Conservation (phyloP, 2,329 filamentous ascomycete genomes). For the Pseudocercospora vitis region DNA sequence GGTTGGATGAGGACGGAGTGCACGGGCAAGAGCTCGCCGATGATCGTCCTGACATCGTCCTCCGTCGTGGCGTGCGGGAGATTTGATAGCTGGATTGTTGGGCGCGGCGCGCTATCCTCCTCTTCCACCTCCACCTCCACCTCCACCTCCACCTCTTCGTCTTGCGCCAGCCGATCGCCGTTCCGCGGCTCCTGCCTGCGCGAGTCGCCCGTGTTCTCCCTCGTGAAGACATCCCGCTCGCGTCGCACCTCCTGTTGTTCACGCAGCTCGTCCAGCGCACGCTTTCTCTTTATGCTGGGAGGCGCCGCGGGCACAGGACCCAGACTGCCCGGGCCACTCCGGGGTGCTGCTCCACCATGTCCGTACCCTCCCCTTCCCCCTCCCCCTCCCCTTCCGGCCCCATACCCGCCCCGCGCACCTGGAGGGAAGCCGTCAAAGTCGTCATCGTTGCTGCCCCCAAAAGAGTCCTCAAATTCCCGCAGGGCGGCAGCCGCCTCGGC, state of each 20-base stretch:
- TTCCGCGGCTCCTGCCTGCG: constrained; percentile 24
- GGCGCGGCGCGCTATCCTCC: constrained; percentile 47
- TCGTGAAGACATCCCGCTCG: constrained; percentile 28
- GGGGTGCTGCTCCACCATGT: constrained; percentile 36
- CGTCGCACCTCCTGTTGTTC: constrained; percentile 33
- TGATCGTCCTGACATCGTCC: constrained; percentile 61
- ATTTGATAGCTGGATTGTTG: constrained; percentile 56
- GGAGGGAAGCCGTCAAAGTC: constrained; percentile 26
- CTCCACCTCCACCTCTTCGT: constrained; percentile 45
- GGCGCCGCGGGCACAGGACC: constrained; percentile 43
- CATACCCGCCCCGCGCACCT: constrained; percentile 24
- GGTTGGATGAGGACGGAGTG: constrained; percentile 31
- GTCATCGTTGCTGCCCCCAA: constrained; percentile 52
- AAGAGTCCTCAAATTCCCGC: constrained; percentile 82
- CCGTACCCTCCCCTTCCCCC: constrained; percentile 19
- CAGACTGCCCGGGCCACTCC: constrained; percentile 53
- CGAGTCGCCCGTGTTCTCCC: constrained; percentile 14
- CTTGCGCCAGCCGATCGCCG: constrained; percentile 27
- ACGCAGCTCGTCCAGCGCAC: constrained; percentile 36
- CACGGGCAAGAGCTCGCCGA: constrained; percentile 29
- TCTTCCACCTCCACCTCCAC: constrained; percentile 50
- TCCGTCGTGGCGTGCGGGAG: constrained; percentile 55
- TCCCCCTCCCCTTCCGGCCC: constrained; percentile 18
- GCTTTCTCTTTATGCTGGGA: constrained; percentile 37
- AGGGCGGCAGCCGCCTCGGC: constrained; percentile 85